Percentiles rank a stretch among this genome's conserved stretches.
phyloP scores from a whole-genome alignment of 108 stramenopile genomes.

The Epithemia pelagica region DNA sequence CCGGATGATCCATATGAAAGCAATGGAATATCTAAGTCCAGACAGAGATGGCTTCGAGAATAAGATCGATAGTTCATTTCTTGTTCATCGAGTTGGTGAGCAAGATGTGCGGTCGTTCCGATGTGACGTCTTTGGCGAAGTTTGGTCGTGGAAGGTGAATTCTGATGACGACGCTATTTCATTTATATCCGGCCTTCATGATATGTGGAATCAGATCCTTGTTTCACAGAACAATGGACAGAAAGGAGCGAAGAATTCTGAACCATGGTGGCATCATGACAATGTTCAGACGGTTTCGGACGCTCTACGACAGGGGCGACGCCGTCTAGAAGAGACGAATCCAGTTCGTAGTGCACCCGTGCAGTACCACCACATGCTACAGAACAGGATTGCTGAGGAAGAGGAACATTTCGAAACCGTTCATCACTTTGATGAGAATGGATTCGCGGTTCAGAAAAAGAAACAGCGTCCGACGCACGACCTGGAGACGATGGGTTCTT shows the following conservation, averaged over 20 bases:
- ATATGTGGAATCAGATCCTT: slow-evolving; percentile 61
- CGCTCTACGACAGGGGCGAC: neutral
- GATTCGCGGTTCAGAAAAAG: neutral
- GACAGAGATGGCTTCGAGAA: slow-evolving; percentile 33
- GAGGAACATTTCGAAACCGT: neutral
- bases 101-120: slow-evolving; percentile 68
- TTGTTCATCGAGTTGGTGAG: slow-evolving; percentile 56
- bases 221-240: slow-evolving; percentile 25
- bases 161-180: slow-evolving; percentile 55
- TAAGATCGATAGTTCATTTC: slow-evolving; percentile 59
- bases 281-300: slow-evolving; percentile 33
- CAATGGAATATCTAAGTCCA: slow-evolving; percentile 50
- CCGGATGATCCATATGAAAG: slow-evolving; percentile 56
- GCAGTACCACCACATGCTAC: neutral
- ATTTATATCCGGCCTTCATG: slow-evolving; percentile 66
- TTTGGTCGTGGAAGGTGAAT: slow-evolving; percentile 59
- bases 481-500: no score
- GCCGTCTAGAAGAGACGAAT: neutral
- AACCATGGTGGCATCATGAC: slow-evolving; percentile 50
- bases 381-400: neutral
- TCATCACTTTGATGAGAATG: neutral
- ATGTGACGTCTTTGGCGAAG: slow-evolving; percentile 73
- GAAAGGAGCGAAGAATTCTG: slow-evolving; percentile 11
- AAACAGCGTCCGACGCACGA: no score
- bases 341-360: neutral